A percentile compares a stretch with the other conserved stretches of the same genome.
phyloP scores from a whole-genome alignment of 345 rosid genomes.

The Triadica sebifera region DNA sequence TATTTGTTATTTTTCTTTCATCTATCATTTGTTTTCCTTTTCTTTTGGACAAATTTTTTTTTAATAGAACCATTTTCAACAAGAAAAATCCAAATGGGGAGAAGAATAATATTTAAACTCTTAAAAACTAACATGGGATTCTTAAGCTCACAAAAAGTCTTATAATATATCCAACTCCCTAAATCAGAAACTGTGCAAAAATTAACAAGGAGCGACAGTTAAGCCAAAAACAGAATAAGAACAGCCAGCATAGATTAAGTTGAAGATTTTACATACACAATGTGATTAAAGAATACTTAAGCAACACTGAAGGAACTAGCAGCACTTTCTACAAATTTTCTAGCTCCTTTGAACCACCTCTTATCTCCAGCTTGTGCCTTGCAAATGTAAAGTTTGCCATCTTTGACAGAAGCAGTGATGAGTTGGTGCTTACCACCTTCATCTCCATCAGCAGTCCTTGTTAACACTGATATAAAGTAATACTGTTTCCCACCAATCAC shows the following conservation, averaged over 20 bases:
- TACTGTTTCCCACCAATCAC: conserved; percentile 48
- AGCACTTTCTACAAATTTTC: conserved; percentile 65
- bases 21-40: too few species aligned
- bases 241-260: neutral
- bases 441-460: conserved; percentile 98
- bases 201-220: too few species aligned
- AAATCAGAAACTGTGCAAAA: too few species aligned
- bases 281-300: conserved; percentile 21
- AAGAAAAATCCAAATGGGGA: too few species aligned
- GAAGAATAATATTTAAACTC: too few species aligned
- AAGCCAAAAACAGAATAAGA: too few species aligned
- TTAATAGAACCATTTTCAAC: too few species aligned
- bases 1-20: too few species aligned
- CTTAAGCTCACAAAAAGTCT: too few species aligned
- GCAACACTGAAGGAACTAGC: conserved; percentile 78
- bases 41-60: too few species aligned
- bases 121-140: too few species aligned
- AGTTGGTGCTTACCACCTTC: conserved; percentile 94
- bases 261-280: conserved; percentile 30
- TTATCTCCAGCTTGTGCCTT: conserved; percentile 98
- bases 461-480: conserved; percentile 64
- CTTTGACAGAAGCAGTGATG: conserved; percentile 65
- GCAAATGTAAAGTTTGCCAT: conserved; percentile 81
- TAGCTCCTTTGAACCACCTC: conserved; percentile 97
- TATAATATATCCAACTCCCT: too few species aligned